Evolutionary conservation across 352 stramenopile species (phyloP), one percentile per base, ranked within the genome.

Genomic region (Phytophthora agathidicida): DNA sequence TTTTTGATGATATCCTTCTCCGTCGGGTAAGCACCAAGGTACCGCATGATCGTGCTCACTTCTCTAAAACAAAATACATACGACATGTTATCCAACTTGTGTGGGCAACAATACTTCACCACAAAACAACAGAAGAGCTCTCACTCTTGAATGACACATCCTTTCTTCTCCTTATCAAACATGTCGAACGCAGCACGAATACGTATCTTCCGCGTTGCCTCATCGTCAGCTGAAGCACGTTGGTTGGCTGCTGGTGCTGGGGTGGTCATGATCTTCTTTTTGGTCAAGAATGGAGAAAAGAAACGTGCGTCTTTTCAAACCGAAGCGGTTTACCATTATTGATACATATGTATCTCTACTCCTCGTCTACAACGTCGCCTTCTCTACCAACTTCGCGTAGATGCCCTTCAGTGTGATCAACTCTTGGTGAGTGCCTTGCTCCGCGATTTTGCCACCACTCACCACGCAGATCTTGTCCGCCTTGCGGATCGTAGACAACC

Each of bases 161-260:
- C 85, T 65, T 97, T 96, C 45, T 92, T 91, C 27, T 97, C 91
- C 73, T 96, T 97, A 72, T 97, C 89, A 52, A 97, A 97, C 67
- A 97, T 90, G 43, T 89, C 80, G 47, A 97, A 97, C 3, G 91
- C 88, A 53, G 77, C 65, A 23, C 85, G 83, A 60, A 97, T 96
- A 5, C 74, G 71, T 31, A 77, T n/a, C 50, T 85, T 86, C 17
- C 72, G 68, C 83, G 65, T 47, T 0, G 58, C 60, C 31, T 83
- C 77, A 35, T 85, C 74, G 35, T 84, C 69, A 13, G 36, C 35
- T 27, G 55, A 17, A 8, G 60, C 24, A 7, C 65, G 62, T 42
- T 80, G 76, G 36, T 82, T 86, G 24, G 54, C 66, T 8, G 19
- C 78, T 7, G 71, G 69, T 17, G 33, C 46, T 8, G 53, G 63